A percentile compares a stretch with the other conserved stretches of the same genome.
phyloP scores from a whole-genome alignment of 768 basidiomycete genomes.

The Leccinum sublutescens region DNA sequence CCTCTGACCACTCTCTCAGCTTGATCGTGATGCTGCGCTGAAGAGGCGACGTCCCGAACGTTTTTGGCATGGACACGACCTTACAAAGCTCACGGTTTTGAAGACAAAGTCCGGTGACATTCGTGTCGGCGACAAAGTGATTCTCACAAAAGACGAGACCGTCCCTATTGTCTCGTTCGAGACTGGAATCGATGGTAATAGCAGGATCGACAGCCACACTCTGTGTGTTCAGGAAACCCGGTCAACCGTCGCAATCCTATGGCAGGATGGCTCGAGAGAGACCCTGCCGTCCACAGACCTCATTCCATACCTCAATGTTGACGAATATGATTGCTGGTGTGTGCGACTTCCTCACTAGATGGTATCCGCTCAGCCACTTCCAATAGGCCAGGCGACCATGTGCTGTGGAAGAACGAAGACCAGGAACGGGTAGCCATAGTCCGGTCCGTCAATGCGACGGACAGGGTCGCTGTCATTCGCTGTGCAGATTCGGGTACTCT shows the following conservation, averaged over 20 bases:
- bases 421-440: conserved; percentile 66
- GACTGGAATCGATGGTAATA: conserved; percentile 42
- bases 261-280: conserved; percentile 84
- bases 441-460: conserved; percentile 69
- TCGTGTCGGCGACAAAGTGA: conserved; percentile 71
- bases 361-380: conserved; percentile 9
- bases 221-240: conserved; percentile 68
- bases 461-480: conserved; percentile 68
- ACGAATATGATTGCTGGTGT: conserved; percentile 91
- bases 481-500: conserved; percentile 51
- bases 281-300: conserved; percentile 58
- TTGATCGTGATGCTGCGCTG: conserved; percentile 56
- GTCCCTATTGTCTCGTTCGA: conserved; percentile 64
- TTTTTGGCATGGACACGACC: conserved; percentile 70
- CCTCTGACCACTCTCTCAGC: conserved; percentile 38
- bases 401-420: conserved; percentile 79
- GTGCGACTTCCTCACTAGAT: conserved; percentile 21
- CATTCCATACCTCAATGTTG: conserved; percentile 81
- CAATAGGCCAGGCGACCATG: conserved; percentile 86
- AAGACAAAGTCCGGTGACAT: conserved; percentile 63
- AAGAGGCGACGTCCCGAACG: conserved; percentile 62
- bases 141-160: conserved; percentile 48
- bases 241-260: conserved; percentile 70
- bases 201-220: conserved; percentile 51
- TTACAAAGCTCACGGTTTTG: conserved; percentile 62